Conservation (phyloP, 352 stramenopile species). For the Phytophthora crassamura region DNA sequence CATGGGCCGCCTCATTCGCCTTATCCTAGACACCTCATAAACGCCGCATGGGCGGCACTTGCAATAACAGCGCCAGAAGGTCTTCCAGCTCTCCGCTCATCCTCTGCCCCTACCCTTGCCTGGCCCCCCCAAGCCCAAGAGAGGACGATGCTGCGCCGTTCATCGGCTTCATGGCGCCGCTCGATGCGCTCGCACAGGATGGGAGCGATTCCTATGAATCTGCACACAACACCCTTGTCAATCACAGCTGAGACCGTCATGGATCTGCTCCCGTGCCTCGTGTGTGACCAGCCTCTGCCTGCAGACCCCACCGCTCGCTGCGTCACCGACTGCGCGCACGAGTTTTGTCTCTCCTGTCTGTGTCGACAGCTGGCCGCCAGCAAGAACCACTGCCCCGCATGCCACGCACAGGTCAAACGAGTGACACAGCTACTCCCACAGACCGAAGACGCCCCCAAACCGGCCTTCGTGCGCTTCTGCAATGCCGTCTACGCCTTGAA, state of each 20-base stretch:
- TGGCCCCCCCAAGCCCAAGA: too few species aligned
- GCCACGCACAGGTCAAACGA: constrained; percentile 59
- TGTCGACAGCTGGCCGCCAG: constrained; percentile 53
- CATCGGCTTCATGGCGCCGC: too few species aligned
- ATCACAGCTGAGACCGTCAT: constrained; percentile 14
- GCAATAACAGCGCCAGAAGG: too few species aligned
- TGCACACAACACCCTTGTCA: too few species aligned
- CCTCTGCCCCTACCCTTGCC: too few species aligned
- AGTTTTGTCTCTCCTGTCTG: constrained; percentile 80
- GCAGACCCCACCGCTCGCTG: constrained; percentile 46
- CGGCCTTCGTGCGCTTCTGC: constrained; percentile 79
- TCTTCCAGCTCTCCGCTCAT: too few species aligned
- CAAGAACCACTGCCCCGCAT: constrained; percentile 80
- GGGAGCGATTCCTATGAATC: too few species aligned
- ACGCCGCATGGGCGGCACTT: too few species aligned
- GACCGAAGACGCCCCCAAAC: constrained; percentile 18
- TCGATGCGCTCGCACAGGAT: too few species aligned
- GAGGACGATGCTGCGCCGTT: too few species aligned
- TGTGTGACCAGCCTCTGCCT: constrained; percentile 60
- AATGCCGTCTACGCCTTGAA: constrained; percentile 83
- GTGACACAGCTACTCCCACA: constrained; percentile 60
- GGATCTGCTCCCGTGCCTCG: constrained; percentile 49
- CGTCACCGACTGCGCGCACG: constrained; percentile 81
- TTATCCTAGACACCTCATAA: too few species aligned
- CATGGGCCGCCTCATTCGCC: too few species aligned